Percentiles rank a stretch among this genome's conserved stretches.
Conservation (phyloP, 2,329 filamentous ascomycete species). For the Aureobasidium sp. region DNA sequence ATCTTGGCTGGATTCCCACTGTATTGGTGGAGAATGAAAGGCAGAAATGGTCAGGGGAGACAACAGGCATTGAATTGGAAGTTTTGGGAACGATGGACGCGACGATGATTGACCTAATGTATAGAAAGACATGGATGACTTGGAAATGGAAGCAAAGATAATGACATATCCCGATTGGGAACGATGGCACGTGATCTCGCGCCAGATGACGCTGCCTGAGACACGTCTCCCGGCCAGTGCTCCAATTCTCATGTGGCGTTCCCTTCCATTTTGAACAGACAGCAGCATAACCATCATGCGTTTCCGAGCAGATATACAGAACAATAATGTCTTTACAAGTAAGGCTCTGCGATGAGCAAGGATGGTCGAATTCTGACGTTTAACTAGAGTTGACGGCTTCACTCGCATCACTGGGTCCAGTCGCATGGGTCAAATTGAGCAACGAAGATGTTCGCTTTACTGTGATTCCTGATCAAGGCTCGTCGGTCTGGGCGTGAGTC, state of each 20-base stretch:
- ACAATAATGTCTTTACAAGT: conserved; percentile 46
- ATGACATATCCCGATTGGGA: background rate
- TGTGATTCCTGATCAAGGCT: conserved; percentile 87
- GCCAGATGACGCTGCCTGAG: conserved; percentile 1
- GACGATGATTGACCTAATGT: conserved; percentile 13
- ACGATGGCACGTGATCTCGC: background rate
- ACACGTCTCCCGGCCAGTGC: background rate
- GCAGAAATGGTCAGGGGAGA: conserved; percentile 35
- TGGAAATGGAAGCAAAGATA: background rate
- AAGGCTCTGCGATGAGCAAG: conserved; percentile 22
- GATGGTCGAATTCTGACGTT: background rate
- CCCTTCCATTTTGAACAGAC: background rate
- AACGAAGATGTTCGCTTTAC: conserved; percentile 86
- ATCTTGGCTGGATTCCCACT: conserved; percentile 75
- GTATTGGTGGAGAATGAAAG: conserved; percentile 77
- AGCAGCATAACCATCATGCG: conserved; percentile 32
- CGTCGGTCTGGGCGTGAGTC: conserved; percentile 88
- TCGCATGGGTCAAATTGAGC: conserved; percentile 84
- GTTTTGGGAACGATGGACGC: conserved; percentile 34
- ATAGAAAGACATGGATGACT: background rate
- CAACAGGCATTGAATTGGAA: conserved; percentile 25
- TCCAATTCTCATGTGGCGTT: background rate
- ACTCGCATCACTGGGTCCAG: conserved; percentile 61
- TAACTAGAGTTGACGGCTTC: conserved; percentile 51
- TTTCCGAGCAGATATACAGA: conserved; percentile 45